Evolutionary conservation across 176 grass and related monocot genomes (phyloP).

Genomic region (Aegilops tauschii): DNA sequence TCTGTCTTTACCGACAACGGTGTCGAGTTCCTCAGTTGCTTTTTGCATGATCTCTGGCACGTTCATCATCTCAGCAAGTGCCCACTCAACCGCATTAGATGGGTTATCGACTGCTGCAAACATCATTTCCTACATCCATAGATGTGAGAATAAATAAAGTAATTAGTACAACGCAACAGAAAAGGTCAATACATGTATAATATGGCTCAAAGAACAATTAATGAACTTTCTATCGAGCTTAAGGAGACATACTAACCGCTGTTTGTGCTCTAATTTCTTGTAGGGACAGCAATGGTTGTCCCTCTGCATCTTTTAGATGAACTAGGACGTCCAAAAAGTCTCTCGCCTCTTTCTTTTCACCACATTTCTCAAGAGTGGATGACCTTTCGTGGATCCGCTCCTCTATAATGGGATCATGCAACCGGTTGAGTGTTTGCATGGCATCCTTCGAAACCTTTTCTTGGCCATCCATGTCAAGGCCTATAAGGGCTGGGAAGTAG

Average conservation of each 20-base stretch:
- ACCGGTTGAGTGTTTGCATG: background rate
- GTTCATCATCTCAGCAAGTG: background rate
- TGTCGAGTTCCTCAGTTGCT: background rate
- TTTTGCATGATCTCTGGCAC: background rate
- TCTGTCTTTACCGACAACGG: background rate
- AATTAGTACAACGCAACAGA: background rate
- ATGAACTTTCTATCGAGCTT: background rate
- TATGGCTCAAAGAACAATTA: background rate
- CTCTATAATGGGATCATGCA: conserved; percentile 27
- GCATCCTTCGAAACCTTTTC: conserved; percentile 26
- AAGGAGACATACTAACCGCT: background rate
- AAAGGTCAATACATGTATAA: background rate
- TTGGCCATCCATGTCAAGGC: conserved; percentile 43
- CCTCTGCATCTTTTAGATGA: background rate
- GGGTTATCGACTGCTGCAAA: background rate
- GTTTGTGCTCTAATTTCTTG: background rate
- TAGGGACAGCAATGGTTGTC: background rate
- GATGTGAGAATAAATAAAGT: background rate
- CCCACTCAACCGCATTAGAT: background rate
- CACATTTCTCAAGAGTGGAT: background rate
- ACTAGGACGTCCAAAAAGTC: background rate
- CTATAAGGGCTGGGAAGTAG: conserved; percentile 33
- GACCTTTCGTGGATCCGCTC: background rate
- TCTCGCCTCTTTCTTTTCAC: background rate
- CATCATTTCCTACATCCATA: background rate